Base-by-base conservation (phyloP, 140 eudicot species). In the Stevia rebaudiana region DNA sequence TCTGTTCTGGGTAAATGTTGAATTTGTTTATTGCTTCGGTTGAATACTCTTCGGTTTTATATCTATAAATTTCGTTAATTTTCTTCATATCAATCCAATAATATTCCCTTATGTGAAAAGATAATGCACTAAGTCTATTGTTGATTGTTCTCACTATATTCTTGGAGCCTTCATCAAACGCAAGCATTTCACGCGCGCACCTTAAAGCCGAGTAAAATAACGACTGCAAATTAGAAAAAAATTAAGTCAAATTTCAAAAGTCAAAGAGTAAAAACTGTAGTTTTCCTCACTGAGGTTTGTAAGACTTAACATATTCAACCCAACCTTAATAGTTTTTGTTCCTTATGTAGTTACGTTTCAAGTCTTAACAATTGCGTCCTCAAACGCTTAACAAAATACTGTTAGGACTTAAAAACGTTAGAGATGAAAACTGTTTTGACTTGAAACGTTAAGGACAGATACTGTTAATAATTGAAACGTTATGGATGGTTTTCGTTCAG, bases 1-100 rank as follows among this genome's bases (percentile, higher is more conserved):
- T 81, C 71, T 92, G 99, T 59, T 92, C 99, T 1, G 98, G 99
- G 78, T 88, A 92, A 60, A 92, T 92, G 72, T 92, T 92, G 76
- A 92, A 88, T 56, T 92, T 92, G 83, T 92, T 92, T 35, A 57
- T 83, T 48, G 98, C 98, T 33, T 92, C 94, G 7, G 87, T 88
- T 0, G 98, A 92, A 60, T 92, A 92, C 69, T 92, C 98, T 71
- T 92, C 98, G 1, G 98, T 92, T 75, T 92, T 92, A 42, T 92
- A 92, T 55, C 98, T 85, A 65, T 92, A 92, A 16, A 92, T 92
- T 60, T 92, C 98, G 46, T 92, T 92, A 28, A 92, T 81, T 70
- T 92, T 92, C 76, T 81, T 85, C 82, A 92, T 59, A 60, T 92
- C 94, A 16, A 88, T 79, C 94, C 94, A 92, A 70, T 92, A 92